Conservation (phyloP, 208 protist genomes). For the Trypanosoma platydactyli region DNA sequence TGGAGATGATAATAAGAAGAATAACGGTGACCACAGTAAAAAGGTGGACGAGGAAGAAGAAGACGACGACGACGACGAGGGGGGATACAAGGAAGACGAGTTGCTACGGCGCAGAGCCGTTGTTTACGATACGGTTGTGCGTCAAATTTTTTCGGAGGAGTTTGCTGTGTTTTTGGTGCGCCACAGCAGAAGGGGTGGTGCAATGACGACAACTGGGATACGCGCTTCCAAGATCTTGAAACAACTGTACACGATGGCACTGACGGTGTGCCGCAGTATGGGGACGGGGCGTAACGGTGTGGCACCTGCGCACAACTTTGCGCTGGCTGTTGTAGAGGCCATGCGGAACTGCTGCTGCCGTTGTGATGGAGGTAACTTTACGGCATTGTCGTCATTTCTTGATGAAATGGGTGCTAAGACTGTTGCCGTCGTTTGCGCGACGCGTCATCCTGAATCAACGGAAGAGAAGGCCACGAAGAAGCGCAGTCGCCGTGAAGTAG, state of each 20-base stretch:
- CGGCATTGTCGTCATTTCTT: slow-evolving; percentile 21
- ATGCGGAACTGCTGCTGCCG: slow-evolving; percentile 1
- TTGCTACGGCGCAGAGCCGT: slow-evolving; percentile 1
- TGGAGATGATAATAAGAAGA: neutral
- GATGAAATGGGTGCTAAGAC: slow-evolving; percentile 5
- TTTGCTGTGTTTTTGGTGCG: slow-evolving; percentile 21
- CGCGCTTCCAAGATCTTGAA: slow-evolving; percentile 9
- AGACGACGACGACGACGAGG: neutral
- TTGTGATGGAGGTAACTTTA: slow-evolving; percentile 4
- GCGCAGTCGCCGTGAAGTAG: slow-evolving; percentile 5
- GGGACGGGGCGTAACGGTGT: neutral
- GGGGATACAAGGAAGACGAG: neutral
- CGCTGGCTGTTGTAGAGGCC: slow-evolving; percentile 8
- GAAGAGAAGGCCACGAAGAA: neutral
- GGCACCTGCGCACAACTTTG: slow-evolving; percentile 16
- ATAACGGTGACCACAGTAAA: neutral
- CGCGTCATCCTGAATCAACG: neutral
- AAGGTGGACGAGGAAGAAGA: neutral
- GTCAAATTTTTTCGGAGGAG: slow-evolving; percentile 24
- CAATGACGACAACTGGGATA: neutral
- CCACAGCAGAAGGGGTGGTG: neutral
- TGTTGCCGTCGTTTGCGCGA: neutral
- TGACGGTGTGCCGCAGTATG: slow-evolving; percentile 2
- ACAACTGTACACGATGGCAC: slow-evolving; percentile 21
- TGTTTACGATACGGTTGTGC: slow-evolving; percentile 12